Evolutionary conservation across 306 rosid genomes (phyloP).

Genomic region (Cicer bijugum): DNA sequence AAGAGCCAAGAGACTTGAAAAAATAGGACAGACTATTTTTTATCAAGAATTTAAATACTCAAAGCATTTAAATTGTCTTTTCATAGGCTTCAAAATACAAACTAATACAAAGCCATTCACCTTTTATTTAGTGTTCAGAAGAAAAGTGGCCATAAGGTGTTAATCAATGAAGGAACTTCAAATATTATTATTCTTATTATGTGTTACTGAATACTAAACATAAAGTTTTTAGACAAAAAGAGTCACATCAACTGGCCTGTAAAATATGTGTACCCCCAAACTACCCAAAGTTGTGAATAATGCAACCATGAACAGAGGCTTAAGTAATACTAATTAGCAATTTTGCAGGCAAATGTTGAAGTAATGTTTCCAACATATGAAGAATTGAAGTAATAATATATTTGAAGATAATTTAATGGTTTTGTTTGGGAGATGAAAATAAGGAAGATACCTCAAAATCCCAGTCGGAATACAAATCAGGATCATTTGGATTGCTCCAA

Average conservation of each 20-base stretch:
- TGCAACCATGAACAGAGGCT: not conserved
- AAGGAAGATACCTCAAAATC: constrained; percentile 72
- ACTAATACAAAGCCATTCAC: not conserved
- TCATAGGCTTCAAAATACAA: not conserved
- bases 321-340: not conserved
- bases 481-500: constrained; percentile 77
- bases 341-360: not conserved
- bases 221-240: not conserved
- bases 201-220: not conserved
- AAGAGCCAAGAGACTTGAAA: constrained; percentile 27
- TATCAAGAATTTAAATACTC: not conserved
- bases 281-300: not conserved
- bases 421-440: not conserved
- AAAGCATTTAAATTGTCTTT: not conserved
- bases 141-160: not conserved
- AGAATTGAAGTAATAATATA: not conserved
- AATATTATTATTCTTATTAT: not conserved
- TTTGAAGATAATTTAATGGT: constrained; percentile 25
- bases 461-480: constrained; percentile 81
- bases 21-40: constrained; percentile 20
- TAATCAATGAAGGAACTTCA: not conserved
- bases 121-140: not conserved
- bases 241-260: not conserved
- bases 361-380: not conserved
- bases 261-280: not conserved